phyloP scores from a whole-genome alignment of 78 protist genomes.

The Anaeramoeba flamelloides region DNA sequence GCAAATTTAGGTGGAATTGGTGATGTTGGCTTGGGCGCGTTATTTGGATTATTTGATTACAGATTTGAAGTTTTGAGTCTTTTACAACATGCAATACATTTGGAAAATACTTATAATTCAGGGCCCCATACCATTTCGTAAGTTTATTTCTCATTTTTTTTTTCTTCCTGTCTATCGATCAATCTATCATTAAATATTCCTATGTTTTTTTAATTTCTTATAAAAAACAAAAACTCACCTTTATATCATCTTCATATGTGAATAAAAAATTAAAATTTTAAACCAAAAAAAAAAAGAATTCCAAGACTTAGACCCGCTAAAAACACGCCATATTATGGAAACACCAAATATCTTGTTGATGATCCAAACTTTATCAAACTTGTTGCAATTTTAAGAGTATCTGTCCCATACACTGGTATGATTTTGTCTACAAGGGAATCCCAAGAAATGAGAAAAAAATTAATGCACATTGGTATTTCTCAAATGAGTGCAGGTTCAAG shows the following conservation, averaged over 20 bases:
- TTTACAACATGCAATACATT: constrained; percentile 12
- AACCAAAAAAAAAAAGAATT: no score
- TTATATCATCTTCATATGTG: background rate
- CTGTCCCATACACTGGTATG: constrained; percentile 17
- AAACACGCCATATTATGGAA: no score
- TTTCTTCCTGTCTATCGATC: background rate
- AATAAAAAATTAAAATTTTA: background rate
- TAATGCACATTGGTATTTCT: constrained; percentile 2
- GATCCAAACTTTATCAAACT: constrained; percentile 6
- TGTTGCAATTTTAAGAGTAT: constrained; percentile 3
- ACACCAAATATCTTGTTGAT: no score
- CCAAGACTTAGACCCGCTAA: no score
- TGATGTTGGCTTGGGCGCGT: constrained; percentile 7
- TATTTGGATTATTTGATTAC: constrained; percentile 11
- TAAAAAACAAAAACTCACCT: background rate
- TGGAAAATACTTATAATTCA: background rate
- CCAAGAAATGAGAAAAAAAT: background rate
- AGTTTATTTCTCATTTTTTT: no score
- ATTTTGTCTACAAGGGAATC: constrained; percentile 6
- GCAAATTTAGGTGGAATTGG: background rate
- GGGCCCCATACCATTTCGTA: constrained; percentile 19
- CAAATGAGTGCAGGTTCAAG: constrained; percentile 11
- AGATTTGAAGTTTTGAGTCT: background rate
- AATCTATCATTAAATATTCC: background rate
- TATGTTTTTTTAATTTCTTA: no score